These are phyloP conservation scores for Malassezia yamatoensis DNA, from an alignment of 1,284 basidiomycete species.

Conservation along the genomic window DNA sequence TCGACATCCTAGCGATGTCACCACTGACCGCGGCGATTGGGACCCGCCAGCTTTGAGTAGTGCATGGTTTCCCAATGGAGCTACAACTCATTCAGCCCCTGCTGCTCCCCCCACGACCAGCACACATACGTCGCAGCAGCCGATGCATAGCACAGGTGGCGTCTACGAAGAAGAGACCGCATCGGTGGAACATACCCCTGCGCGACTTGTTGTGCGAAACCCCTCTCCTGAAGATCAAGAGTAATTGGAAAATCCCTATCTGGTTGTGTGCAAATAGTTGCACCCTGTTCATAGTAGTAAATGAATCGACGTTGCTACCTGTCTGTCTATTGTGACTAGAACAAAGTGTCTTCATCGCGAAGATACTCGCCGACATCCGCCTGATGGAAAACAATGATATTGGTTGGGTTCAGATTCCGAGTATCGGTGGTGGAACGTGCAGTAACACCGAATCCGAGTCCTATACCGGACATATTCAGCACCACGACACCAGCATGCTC, in stretches of 20 bases:
- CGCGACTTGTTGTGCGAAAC: slow-evolving; percentile 12
- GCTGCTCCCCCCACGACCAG: not conserved
- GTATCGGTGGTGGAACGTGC: slow-evolving; percentile 91
- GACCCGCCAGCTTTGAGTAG: slow-evolving; percentile 16
- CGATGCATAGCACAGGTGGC: not conserved
- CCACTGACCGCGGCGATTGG: slow-evolving; percentile 14
- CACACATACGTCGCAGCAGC: not conserved
- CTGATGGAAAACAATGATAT: slow-evolving; percentile 97
- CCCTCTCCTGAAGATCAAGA: slow-evolving; percentile 12
- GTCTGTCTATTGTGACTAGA: slow-evolving; percentile 12
- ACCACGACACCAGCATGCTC: slow-evolving; percentile 98
- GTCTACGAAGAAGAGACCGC: slow-evolving; percentile 1
- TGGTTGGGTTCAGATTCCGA: slow-evolving; percentile 91
- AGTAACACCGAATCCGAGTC: slow-evolving; percentile 91
- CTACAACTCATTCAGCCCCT: not conserved
- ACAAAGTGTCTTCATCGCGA: slow-evolving; percentile 42
- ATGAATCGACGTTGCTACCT: too few relatives aligned
- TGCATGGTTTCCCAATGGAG: slow-evolving; percentile 13
- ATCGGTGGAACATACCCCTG: slow-evolving; percentile 3
- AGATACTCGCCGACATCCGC: slow-evolving; percentile 53
- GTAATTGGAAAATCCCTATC: not conserved
- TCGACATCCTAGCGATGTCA: not conserved
- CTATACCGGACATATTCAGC: slow-evolving; percentile 86
- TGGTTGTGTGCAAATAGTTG: not conserved
- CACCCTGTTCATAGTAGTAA: slow-evolving; percentile 2